Percentiles rank a stretch among this genome's conserved stretches.
Evolutionary conservation across 352 stramenopile genomes (phyloP).

Genomic region (Pythium utonaiense): DNA sequence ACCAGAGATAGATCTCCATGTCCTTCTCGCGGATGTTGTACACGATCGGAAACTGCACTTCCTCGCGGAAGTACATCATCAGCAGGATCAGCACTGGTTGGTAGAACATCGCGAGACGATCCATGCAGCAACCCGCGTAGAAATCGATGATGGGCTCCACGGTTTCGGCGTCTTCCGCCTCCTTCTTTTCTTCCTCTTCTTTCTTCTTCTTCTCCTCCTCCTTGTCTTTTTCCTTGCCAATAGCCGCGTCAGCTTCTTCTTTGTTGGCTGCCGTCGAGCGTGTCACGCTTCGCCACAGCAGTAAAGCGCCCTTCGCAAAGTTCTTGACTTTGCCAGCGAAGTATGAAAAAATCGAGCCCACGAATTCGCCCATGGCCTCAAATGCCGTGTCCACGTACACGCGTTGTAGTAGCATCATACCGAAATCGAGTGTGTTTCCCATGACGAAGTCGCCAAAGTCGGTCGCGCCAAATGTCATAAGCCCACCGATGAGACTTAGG

Average conservation of each 20-base stretch:
- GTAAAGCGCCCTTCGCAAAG: slow-evolving; percentile 26
- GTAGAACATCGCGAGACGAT: slow-evolving; percentile 92
- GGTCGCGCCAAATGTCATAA: slow-evolving; percentile 94
- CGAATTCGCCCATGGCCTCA: slow-evolving; percentile 67
- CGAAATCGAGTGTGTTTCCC: slow-evolving; percentile 93
- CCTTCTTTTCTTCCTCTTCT: slow-evolving; percentile 41
- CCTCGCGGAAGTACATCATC: slow-evolving; percentile 94
- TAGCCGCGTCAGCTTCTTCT: slow-evolving; percentile 22
- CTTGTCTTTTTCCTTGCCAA: slow-evolving; percentile 30
- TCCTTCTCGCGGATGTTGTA: slow-evolving; percentile 97
- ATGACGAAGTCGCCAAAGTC: slow-evolving; percentile 97
- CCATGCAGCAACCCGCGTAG: slow-evolving; percentile 89
- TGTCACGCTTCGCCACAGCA: slow-evolving; percentile 53
- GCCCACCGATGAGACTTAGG: slow-evolving; percentile 85
- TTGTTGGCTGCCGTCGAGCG: slow-evolving; percentile 34
- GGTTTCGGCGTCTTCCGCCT: slow-evolving; percentile 80
- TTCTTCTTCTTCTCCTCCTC: slow-evolving; percentile 31
- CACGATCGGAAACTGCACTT: slow-evolving; percentile 90
- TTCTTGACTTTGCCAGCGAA: slow-evolving; percentile 37
- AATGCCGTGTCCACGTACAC: slow-evolving; percentile 90
- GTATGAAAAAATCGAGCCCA: slow-evolving; percentile 37
- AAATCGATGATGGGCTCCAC: slow-evolving; percentile 97
- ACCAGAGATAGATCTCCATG: slow-evolving; percentile 97
- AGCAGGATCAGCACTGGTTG: slow-evolving; percentile 93
- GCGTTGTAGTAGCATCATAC: slow-evolving; percentile 91